Evolutionary conservation across 179 eudicot genomes (phyloP).

Genomic region (Nepenthes alata): DNA sequence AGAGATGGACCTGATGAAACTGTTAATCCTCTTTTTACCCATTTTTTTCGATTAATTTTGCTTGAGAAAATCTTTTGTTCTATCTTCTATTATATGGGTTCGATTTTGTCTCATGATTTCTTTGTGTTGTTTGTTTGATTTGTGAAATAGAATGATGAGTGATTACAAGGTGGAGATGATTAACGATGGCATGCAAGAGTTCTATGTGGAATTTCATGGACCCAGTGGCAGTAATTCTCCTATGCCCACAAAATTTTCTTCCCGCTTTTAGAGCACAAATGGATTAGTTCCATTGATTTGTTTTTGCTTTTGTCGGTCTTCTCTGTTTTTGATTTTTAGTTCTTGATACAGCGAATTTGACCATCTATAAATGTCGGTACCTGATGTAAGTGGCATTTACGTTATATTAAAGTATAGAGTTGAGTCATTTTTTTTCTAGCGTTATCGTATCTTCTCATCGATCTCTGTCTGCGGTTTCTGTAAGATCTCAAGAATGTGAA

Average conservation of each 20-base stretch:
- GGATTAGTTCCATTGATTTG: no score
- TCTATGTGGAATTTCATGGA: slow-evolving; percentile 61
- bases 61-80: background rate
- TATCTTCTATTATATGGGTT: background rate
- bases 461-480: no score
- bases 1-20: slow-evolving; percentile 82
- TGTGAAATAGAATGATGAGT: slow-evolving; percentile 53
- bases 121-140: background rate
- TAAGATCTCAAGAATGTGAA: no score
- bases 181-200: slow-evolving; percentile 62
- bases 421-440: no score
- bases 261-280: background rate
- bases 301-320: no score
- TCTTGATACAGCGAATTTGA: no score
- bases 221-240: slow-evolving; percentile 40
- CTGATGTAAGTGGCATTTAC: no score
- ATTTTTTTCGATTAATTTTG: background rate
- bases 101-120: background rate
- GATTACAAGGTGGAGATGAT: slow-evolving; percentile 75
- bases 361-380: no score
- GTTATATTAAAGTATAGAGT: no score
- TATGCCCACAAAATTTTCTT: background rate
- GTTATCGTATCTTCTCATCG: no score
- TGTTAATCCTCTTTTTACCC: slow-evolving; percentile 22
- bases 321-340: no score